phyloP scores from a whole-genome alignment of 768 basidiomycete species.

The Lactarius sanguifluus region DNA sequence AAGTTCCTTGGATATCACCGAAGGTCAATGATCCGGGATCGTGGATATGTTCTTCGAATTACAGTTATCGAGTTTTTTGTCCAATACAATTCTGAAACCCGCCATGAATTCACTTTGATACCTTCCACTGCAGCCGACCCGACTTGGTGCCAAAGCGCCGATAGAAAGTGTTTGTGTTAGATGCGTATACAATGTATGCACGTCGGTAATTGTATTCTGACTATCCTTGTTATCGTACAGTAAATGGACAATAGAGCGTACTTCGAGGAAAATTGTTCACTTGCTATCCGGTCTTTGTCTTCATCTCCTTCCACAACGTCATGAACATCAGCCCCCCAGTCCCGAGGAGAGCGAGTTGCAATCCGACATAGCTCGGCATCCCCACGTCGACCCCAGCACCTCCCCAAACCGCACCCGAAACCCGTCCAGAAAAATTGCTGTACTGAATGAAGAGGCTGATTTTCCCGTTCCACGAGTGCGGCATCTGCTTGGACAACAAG shows the following conservation, averaged over 20 bases:
- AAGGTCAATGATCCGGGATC: too few relatives aligned
- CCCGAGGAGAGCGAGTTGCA: constrained; percentile 61
- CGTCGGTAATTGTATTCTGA: too few relatives aligned
- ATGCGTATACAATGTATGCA: too few relatives aligned
- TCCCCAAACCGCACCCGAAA: constrained; percentile 67
- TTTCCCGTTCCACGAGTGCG: constrained; percentile 56
- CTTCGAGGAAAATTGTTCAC: background rate
- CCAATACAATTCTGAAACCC: too few relatives aligned
- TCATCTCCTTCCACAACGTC: constrained; percentile 60
- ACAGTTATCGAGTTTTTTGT: too few relatives aligned
- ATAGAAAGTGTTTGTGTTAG: too few relatives aligned
- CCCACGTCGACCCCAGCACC: constrained; percentile 59
- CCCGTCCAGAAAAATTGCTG: constrained; percentile 65
- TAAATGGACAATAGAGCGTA: background rate
- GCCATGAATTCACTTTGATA: too few relatives aligned
- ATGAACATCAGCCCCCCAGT: constrained; percentile 55
- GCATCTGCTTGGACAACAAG: constrained; percentile 66
- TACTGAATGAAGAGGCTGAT: constrained; percentile 66
- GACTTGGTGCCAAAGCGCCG: too few relatives aligned
- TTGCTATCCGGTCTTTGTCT: constrained; percentile 60
- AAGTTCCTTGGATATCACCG: too few relatives aligned
- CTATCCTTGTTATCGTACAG: background rate
- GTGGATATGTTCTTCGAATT: too few relatives aligned
- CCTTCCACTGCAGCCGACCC: too few relatives aligned
- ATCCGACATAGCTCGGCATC: constrained; percentile 57